Evolutionary conservation across 2,329 filamentous ascomycete species (phyloP), one percentile per base, ranked within the genome.

Genomic region (Lasiodiplodia citricola): DNA sequence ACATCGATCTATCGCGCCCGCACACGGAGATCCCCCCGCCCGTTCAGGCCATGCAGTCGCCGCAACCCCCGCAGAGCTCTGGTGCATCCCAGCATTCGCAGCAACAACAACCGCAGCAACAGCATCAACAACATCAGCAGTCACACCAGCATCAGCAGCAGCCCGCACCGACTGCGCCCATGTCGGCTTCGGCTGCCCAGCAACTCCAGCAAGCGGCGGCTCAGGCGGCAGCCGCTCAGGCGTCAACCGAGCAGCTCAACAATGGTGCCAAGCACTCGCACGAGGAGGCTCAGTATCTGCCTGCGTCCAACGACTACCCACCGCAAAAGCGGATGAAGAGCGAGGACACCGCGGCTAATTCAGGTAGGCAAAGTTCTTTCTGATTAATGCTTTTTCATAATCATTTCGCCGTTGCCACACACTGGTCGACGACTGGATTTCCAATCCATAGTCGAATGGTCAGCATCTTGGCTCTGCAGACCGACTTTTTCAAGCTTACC

Each of bases 1-100:
- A 93, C 73, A 87, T 97, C 72, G 92, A 93, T 75, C 83, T 97
- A 35, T 84, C 82, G 64, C 85, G 87, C 69, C 85, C 87, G 8
- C 83, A 84, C 69, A 66, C 50, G 35, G 54, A 68, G 21, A 62
- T 52, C 5, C 60, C 56, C 10, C 37, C 58, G 37, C 37, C 51
- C 31, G 28, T 64, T 8, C 66, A 68, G 66, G 73, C 37, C 75
- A 75, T 74, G 21, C 75, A 76, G 35, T 74, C 75, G 18, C 44
- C 74, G 51, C 72, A 70, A 23, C 51, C 50, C 16, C 56, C 63
- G 54, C 25, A 52, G 4, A 21, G 65, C 21, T 47, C 44, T 21
- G 69, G 70, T 37, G 54, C 28, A 31, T 41, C 54, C 3, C 62
- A 69, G 58, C 60, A 66, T 11, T 13, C 23, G 25, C 58, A 57